Conservation (phyloP, 495 filamentous ascomycete species). For the Mytilinidion resinicola region DNA sequence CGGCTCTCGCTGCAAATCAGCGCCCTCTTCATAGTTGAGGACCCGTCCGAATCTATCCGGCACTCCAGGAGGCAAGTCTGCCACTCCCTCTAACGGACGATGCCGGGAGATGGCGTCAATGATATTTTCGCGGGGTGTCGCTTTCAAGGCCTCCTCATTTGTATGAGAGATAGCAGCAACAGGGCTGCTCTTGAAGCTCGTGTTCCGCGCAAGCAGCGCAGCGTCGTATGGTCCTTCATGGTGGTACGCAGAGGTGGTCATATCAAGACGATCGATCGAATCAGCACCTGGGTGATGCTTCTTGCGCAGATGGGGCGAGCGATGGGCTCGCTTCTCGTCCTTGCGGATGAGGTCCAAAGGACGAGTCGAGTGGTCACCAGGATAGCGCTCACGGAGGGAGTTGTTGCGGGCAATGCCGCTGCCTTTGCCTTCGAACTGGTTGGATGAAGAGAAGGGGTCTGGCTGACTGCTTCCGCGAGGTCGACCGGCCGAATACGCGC, state of each 20-base stretch:
- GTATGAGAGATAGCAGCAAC: slow-evolving; percentile 68
- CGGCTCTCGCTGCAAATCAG: slow-evolving; percentile 70
- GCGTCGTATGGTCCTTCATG: slow-evolving; percentile 93
- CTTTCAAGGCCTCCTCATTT: slow-evolving; percentile 72
- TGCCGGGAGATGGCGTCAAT: slow-evolving; percentile 67
- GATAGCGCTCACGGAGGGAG: slow-evolving; percentile 53
- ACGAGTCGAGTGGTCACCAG: slow-evolving; percentile 54
- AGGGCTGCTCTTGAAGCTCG: slow-evolving; percentile 54
- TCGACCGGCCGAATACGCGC: slow-evolving; percentile 19
- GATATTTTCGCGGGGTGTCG: slow-evolving; percentile 76
- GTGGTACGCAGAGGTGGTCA: slow-evolving; percentile 61
- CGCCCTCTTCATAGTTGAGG: slow-evolving; percentile 79
- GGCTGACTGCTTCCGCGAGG: slow-evolving; percentile 22
- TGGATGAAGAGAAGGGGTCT: slow-evolving; percentile 6
- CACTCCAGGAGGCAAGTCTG: slow-evolving; percentile 65
- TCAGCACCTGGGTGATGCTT: slow-evolving; percentile 65
- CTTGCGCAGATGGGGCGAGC: slow-evolving; percentile 55
- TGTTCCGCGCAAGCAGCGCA: slow-evolving; percentile 64
- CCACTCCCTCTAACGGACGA: slow-evolving; percentile 78
- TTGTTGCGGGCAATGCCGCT: slow-evolving; percentile 35
- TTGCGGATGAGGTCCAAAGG: slow-evolving; percentile 56
- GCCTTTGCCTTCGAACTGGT: not conserved
- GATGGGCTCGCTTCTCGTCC: slow-evolving; percentile 55
- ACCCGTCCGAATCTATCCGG: slow-evolving; percentile 58
- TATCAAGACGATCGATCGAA: slow-evolving; percentile 73